phyloP scores from a whole-genome alignment of 2,329 filamentous ascomycete genomes.

The Microcyclospora pomicola region DNA sequence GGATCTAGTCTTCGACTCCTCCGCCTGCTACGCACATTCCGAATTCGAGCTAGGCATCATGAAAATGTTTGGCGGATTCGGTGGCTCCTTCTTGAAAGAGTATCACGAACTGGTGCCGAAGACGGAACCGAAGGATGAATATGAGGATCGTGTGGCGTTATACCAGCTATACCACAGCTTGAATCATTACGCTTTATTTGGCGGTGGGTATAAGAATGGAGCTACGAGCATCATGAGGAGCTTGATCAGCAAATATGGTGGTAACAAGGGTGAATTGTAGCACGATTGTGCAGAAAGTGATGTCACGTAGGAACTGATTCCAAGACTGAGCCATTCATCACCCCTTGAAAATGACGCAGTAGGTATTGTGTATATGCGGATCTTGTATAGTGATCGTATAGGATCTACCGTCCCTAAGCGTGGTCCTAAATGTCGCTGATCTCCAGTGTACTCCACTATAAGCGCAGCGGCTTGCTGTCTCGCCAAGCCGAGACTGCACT shows the following conservation, averaged over 20 bases:
- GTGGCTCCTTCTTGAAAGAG: conserved; percentile 54
- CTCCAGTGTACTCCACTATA: too few relatives aligned
- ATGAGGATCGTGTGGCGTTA: conserved; percentile 64
- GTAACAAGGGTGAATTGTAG: too few relatives aligned
- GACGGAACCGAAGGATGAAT: conserved; percentile 68
- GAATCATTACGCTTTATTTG: conserved; percentile 79
- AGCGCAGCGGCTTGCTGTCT: too few relatives aligned
- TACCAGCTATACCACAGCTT: conserved; percentile 85
- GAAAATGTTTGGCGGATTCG: conserved; percentile 91
- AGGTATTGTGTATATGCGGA: too few relatives aligned
- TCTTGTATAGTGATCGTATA: too few relatives aligned
- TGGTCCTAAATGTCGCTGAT: too few relatives aligned
- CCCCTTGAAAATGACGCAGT: too few relatives aligned
- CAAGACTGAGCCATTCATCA: too few relatives aligned
- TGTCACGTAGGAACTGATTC: too few relatives aligned
- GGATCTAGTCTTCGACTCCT: conserved; percentile 72
- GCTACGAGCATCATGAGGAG: conserved; percentile 68
- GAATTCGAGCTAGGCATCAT: conserved; percentile 92
- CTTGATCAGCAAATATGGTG: conserved; percentile 58
- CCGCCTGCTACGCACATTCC: conserved; percentile 67
- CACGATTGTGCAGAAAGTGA: too few relatives aligned
- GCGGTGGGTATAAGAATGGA: conserved; percentile 60
- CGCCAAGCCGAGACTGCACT: too few relatives aligned
- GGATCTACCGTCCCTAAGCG: too few relatives aligned
- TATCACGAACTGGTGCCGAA: conserved; percentile 65